Conservation (phyloP, 2,329 filamentous ascomycete species). For the Fusarium subglutinans region DNA sequence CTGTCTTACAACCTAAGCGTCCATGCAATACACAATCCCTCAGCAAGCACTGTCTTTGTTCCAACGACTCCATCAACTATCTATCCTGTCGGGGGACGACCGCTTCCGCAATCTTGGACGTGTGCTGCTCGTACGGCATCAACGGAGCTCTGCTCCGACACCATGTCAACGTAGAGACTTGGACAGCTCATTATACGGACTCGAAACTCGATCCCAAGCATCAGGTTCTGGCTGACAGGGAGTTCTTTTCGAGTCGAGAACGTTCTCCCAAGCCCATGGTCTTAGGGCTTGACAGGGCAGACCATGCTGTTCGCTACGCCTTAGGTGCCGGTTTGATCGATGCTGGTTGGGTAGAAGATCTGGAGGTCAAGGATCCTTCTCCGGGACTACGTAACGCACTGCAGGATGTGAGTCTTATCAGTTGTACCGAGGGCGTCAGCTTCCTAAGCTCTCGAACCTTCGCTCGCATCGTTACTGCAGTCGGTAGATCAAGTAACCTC, state of each 20-base stretch:
- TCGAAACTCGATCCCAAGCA: accelerated
- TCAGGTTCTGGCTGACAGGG: not conserved
- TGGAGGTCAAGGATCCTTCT: not conserved
- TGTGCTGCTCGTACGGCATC: not conserved
- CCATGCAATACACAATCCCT: not conserved
- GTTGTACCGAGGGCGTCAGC: not conserved
- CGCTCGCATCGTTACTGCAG: not conserved
- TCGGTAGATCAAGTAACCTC: not conserved
- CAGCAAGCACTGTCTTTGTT: not conserved
- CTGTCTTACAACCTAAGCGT: not conserved
- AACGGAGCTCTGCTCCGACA: not conserved
- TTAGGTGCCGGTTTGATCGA: not conserved
- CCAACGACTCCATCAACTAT: not conserved
- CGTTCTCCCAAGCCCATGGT: not conserved
- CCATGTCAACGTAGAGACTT: not conserved
- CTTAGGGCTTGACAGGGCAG: not conserved
- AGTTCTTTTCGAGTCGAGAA: not conserved
- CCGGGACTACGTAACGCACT: accelerated
- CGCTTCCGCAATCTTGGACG: not conserved
- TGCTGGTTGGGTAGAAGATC: not conserved
- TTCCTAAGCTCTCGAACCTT: not conserved
- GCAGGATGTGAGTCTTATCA: not conserved
- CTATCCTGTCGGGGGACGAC: accelerated
- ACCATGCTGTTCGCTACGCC: not conserved
- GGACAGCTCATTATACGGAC: not conserved